Base-by-base conservation (phyloP, 371 early-diverging fungal species). In the Massospora cicadina region DNA sequence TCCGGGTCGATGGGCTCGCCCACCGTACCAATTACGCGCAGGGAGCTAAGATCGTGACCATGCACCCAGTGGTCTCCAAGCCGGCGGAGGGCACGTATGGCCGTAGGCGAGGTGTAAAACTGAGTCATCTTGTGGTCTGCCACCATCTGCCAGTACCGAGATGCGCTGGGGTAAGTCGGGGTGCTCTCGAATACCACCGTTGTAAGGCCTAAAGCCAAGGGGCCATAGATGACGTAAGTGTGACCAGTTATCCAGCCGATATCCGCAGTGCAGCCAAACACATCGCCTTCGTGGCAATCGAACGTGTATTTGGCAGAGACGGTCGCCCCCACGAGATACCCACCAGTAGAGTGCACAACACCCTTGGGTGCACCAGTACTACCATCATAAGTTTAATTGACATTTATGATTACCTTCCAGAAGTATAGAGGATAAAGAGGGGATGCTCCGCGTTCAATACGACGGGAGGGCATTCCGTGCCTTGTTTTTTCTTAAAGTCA, bases 1-100 rank as follows among this genome's bases (percentile, higher is more conserved):
- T 95, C 93, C 33, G 93, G 90, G 73, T 97, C 92, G 72, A 98
- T 95, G 55, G 98, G 98, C 76, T 99, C 99, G 55, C 99, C 99
- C 2, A 98, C 98, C 33, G 90, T 87, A 25, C 95, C 98, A 33
- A 99, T 84, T 24, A 94, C 83, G 63, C 94, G 81, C 54, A 99
- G 79, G 17, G 87, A 78, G 17, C 82, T 79, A 63, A 95, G 77
- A 64, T 88, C 82, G 70, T 83, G 79, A 3, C 79, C 78, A 65
- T 83, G 76, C 32, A 92, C 81, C 79, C 81, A 81, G 33, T 85
- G 78, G 68, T 95, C 87, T 32, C 94, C 94, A n/a, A 87, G 70
- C 23, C 89, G 82, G 64, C 91, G 85, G 64, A 98, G 78, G 0
- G 94, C 91, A 63, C 99, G 87, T 68, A 99, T 91, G 31, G 95